These are phyloP conservation scores for Talaromyces sp. DNA, from an alignment of 2,329 filamentous ascomycete species.

Conservation along the genomic window DNA sequence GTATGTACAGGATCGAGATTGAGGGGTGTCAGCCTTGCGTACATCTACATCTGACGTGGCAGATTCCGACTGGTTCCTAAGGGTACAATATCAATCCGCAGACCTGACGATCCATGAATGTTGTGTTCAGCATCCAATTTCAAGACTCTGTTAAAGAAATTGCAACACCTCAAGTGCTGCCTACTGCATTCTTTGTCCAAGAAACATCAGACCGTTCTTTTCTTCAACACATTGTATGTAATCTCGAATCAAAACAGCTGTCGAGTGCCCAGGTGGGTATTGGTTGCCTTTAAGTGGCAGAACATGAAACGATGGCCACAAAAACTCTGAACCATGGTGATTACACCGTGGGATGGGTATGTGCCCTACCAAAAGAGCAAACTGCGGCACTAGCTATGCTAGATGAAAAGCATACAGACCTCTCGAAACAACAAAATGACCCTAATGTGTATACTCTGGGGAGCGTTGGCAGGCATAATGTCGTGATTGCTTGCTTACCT, in stretches of 20 bases:
- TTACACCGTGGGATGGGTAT: not conserved
- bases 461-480: conserved; percentile 24
- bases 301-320: not conserved
- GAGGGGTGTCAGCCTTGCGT: not conserved
- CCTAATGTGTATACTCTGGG: conserved; percentile 29
- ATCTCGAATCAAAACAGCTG: not conserved
- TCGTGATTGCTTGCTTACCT: conserved; percentile 30
- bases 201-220: not conserved
- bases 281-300: not conserved
- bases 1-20: not conserved
- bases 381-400: conserved; percentile 18
- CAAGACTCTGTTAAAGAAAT: not conserved
- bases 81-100: not conserved
- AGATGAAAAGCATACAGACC: conserved; percentile 17
- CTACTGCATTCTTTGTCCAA: not conserved
- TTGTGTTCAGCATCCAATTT: not conserved
- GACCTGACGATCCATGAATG: not conserved
- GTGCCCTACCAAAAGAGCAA: not conserved
- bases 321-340: not conserved
- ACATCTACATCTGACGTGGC: not conserved
- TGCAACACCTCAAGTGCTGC: not conserved
- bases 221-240: not conserved
- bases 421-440: conserved; percentile 20
- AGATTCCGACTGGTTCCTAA: not conserved
- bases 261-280: not conserved